Percentiles rank a stretch among this genome's conserved stretches.
Conservation (phyloP, 345 rosid species). For the Carallia brachiata region DNA sequence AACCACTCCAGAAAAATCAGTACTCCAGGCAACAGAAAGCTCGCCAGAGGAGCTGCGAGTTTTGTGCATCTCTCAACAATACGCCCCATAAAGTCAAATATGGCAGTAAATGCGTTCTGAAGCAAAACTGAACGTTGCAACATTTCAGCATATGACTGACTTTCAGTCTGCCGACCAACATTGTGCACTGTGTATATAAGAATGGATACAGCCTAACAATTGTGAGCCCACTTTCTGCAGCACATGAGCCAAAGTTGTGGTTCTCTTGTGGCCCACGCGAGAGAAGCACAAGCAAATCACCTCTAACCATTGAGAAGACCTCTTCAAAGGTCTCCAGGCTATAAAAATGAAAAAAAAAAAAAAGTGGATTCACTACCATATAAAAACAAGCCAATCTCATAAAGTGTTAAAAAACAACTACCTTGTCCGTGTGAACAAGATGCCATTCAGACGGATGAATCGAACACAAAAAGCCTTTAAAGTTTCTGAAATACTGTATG, state of each 20-base stretch:
- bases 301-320: conserved; percentile 62
- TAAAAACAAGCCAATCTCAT: conserved; percentile 1
- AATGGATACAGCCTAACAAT: conserved; percentile 68
- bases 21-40: conserved; percentile 74
- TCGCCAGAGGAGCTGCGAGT: conserved; percentile 63
- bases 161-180: conserved; percentile 64
- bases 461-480: conserved; percentile 61
- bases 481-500: conserved; percentile 39
- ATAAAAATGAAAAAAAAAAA: conserved; percentile 17
- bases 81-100: conserved; percentile 67
- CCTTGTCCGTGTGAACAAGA: conserved; percentile 93
- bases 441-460: conserved; percentile 85
- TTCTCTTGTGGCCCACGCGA: conserved; percentile 57
- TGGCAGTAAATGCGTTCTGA: conserved; percentile 72
- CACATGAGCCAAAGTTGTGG: conserved; percentile 65
- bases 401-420: conserved; percentile 19
- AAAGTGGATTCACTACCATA: not conserved
- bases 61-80: conserved; percentile 60
- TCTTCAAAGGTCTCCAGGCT: conserved; percentile 89
- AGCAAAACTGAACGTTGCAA: conserved; percentile 85
- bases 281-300: conserved; percentile 58
- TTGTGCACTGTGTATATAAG: conserved; percentile 73
- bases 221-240: conserved; percentile 58
- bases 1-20: conserved; percentile 90
- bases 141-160: conserved; percentile 84